Evolutionary conservation across 768 basidiomycete genomes (phyloP).

Genomic region (Pulveroboletus sp.): DNA sequence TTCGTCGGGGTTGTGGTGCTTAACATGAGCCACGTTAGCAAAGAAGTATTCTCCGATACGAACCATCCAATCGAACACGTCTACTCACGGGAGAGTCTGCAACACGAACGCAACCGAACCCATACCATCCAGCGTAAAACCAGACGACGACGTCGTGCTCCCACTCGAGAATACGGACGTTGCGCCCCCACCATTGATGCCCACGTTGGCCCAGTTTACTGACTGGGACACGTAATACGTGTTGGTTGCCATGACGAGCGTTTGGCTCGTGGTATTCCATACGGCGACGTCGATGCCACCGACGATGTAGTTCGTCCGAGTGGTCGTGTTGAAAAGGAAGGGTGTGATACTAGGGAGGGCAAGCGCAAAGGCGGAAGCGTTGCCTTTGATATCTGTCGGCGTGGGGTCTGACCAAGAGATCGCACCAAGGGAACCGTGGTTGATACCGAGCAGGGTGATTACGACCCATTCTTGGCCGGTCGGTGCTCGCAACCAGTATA

Average conservation of each 20-base stretch:
- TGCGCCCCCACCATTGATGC: constrained; percentile 5
- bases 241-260: constrained; percentile 49
- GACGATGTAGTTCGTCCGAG: constrained; percentile 38
- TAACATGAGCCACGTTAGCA: neutral
- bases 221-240: constrained; percentile 38
- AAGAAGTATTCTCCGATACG: neutral
- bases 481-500: constrained; percentile 59
- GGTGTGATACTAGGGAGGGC: constrained; percentile 42
- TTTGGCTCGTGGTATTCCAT: constrained; percentile 43
- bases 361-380: constrained; percentile 45
- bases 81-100: constrained; percentile 12
- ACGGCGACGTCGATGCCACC: constrained; percentile 46
- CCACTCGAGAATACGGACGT: constrained; percentile 13
- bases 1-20: neutral
- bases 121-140: constrained; percentile 12
- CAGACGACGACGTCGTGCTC: constrained; percentile 7
- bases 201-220: constrained; percentile 31
- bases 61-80: neutral
- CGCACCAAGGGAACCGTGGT: constrained; percentile 60
- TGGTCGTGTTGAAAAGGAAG: constrained; percentile 42
- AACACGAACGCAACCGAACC: constrained; percentile 21
- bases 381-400: constrained; percentile 46
- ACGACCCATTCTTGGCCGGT: constrained; percentile 67
- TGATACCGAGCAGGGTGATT: constrained; percentile 59
- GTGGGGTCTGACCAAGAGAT: constrained; percentile 51